phyloP scores from a whole-genome alignment of 345 rosid species.

The Raphanus raphanistrum region DNA sequence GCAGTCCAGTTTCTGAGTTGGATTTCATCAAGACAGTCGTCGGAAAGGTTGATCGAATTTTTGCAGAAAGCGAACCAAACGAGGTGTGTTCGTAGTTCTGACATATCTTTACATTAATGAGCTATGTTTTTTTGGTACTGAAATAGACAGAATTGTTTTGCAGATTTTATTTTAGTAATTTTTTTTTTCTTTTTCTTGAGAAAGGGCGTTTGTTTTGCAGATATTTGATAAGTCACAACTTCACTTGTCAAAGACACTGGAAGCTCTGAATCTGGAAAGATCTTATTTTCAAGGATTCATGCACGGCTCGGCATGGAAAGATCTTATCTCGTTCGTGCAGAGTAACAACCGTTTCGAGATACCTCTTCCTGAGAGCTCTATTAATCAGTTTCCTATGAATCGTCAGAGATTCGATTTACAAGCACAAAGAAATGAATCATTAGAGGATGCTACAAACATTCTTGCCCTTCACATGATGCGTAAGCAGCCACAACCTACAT shows the following conservation, averaged over 20 bases:
- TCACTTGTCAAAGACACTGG: neutral
- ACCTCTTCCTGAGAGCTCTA: neutral
- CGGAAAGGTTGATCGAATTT: neutral
- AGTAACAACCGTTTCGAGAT: neutral
- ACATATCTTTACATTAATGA: too few species aligned
- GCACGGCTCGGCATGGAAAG: neutral
- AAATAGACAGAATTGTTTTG: neutral
- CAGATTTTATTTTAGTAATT: neutral
- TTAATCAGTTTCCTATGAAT: neutral
- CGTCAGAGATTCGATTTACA: neutral
- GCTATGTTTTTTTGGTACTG: neutral
- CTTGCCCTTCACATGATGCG: neutral
- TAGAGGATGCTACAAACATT: neutral
- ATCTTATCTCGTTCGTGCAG: neutral
- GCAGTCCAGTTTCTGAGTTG: neutral
- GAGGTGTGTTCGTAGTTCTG: neutral
- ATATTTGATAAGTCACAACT: neutral
- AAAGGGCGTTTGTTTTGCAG: neutral
- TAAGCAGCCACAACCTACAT: neutral
- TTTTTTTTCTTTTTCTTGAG: too few species aligned
- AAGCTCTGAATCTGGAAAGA: constrained; percentile 7
- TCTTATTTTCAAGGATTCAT: neutral
- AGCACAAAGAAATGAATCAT: neutral
- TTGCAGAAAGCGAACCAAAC: neutral
- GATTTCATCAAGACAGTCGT: neutral